Conservation (phyloP, 306 rosid species). For the Rubus idaeus region DNA sequence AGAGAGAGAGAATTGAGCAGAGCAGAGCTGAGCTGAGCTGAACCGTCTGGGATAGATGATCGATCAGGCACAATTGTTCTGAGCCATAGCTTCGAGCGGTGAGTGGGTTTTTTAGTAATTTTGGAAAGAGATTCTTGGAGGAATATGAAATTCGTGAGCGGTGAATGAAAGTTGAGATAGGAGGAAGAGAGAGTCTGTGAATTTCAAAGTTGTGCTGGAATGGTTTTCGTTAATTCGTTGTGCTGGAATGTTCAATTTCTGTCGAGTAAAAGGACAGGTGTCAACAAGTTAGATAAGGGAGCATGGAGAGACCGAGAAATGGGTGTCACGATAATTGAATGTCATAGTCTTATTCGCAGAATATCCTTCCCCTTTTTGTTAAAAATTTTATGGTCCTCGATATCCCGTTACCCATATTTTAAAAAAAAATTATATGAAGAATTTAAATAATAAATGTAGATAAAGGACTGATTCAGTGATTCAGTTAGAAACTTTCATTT, state of each 20-base stretch:
- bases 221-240: not conserved
- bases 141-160: conserved; percentile 6
- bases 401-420: too few relatives aligned
- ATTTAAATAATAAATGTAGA: not conserved
- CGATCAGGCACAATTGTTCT: not conserved
- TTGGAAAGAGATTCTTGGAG: not conserved
- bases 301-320: not conserved
- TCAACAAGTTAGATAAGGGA: not conserved
- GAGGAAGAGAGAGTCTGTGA: not conserved
- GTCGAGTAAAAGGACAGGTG: not conserved
- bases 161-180: not conserved
- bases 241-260: not conserved
- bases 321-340: not conserved
- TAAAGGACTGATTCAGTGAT: not conserved
- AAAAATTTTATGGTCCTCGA: not conserved
- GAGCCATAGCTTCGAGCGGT: not conserved
- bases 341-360: not conserved
- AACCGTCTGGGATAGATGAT: not conserved
- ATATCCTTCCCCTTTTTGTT: not conserved
- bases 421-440: not conserved
- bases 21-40: conserved; percentile 13
- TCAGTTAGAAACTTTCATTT: not conserved
- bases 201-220: not conserved
- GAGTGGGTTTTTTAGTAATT: not conserved
- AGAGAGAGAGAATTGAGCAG: not conserved